These are phyloP conservation scores for Talaromyces amestolkiae DNA, from an alignment of 2,329 filamentous ascomycete genomes.

Conservation along the genomic window DNA sequence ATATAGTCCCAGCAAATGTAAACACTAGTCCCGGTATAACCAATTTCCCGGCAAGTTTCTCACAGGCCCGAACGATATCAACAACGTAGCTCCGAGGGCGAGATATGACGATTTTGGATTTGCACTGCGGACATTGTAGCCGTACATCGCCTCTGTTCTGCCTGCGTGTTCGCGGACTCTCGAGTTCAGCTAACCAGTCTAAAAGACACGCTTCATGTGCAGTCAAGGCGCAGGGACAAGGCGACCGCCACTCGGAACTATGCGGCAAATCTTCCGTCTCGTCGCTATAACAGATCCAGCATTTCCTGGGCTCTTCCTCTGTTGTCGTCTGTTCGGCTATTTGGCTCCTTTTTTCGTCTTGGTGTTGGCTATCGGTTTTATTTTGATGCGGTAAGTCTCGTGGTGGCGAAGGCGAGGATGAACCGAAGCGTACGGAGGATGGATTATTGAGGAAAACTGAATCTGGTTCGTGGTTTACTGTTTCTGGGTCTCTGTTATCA, in stretches of 20 bases:
- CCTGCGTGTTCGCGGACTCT: constrained; percentile 57
- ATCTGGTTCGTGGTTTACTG: neutral
- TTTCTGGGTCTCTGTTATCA: neutral
- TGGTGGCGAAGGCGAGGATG: constrained; percentile 1
- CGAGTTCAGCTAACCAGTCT: constrained; percentile 89
- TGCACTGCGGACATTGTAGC: constrained; percentile 86
- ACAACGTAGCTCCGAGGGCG: constrained; percentile 73
- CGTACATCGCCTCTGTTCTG: constrained; percentile 54
- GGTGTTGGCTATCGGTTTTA: neutral
- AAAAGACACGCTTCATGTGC: constrained; percentile 88
- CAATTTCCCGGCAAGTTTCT: constrained; percentile 57
- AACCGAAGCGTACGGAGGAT: constrained; percentile 6
- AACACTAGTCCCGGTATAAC: constrained; percentile 64
- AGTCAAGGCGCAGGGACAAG: constrained; percentile 85
- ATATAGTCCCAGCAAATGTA: constrained; percentile 47
- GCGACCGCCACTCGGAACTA: constrained; percentile 72
- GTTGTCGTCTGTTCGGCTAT: constrained; percentile 2
- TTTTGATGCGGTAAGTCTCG: constrained; percentile 2
- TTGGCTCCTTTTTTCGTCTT: neutral
- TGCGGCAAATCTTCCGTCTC: constrained; percentile 61
- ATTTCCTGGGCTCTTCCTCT: constrained; percentile 49
- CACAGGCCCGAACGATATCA: constrained; percentile 60
- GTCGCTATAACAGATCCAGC: constrained; percentile 69
- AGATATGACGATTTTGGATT: constrained; percentile 71
- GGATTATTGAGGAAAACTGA: constrained; percentile 13